Evolutionary conservation across 768 basidiomycete genomes (phyloP).

Genomic region (Pholiota molesta): DNA sequence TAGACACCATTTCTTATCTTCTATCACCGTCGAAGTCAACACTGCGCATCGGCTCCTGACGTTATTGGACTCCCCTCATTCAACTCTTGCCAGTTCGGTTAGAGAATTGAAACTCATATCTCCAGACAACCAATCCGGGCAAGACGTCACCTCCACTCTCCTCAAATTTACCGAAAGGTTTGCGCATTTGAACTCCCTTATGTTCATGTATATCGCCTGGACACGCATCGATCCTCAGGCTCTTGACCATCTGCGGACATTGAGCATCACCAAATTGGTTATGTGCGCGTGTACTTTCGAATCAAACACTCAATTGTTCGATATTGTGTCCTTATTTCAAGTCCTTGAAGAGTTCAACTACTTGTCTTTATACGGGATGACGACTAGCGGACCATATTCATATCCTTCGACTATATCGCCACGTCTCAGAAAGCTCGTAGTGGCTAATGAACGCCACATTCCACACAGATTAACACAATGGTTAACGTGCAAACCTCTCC

Average conservation of each 20-base stretch:
- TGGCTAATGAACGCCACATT: too few species aligned
- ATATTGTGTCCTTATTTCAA: background rate
- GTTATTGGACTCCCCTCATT: conserved; percentile 4
- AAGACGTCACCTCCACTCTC: background rate
- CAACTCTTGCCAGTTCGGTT: conserved; percentile 7
- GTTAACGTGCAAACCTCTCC: background rate
- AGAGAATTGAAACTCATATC: background rate
- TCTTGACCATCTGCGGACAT: background rate
- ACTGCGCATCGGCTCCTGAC: conserved; percentile 2
- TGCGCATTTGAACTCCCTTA: background rate
- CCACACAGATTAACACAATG: background rate
- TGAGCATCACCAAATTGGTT: background rate
- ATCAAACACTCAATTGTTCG: background rate
- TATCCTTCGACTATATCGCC: background rate
- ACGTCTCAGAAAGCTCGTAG: too few species aligned
- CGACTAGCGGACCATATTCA: background rate
- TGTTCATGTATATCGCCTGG: background rate
- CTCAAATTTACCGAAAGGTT: conserved; percentile 3
- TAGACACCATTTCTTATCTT: conserved; percentile 21
- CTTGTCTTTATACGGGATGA: background rate
- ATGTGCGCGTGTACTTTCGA: background rate
- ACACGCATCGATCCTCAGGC: background rate
- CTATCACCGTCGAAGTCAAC: background rate
- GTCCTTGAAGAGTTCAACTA: background rate
- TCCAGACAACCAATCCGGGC: background rate